Base-by-base conservation (phyloP, 768 basidiomycete genomes). In the Ephemerocybe angulata region DNA sequence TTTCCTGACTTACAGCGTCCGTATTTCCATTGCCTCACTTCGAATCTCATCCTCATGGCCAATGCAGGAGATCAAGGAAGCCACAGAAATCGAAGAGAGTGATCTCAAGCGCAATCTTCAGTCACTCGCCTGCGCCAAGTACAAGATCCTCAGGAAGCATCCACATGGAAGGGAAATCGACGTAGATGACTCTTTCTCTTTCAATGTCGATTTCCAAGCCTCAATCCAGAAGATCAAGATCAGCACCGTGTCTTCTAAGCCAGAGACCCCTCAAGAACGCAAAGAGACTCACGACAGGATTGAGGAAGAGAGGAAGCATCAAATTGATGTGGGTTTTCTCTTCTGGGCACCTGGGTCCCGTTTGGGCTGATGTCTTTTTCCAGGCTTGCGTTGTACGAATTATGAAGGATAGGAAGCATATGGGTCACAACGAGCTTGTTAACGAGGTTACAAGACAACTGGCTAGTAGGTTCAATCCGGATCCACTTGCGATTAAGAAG, bases 361-460 rank as follows among this genome's bases (percentile, higher is more conserved):
- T 41, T 58, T 30, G 44, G 17, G 21, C 56, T 33, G 41, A 28
- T 29, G 27, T 47, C 48, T 40, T 30, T 21, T 48, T 42, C n/a
- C 46, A 99, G 95, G 97, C 97, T 1, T 98, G 93, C 65, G 88
- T 98, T 58, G 97, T 99, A 24, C 86, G 97, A 29, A 86, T 98
- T 27, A 98, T 99, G 96, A 98, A 98, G 72, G 87, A 93, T 66
- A 77, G 94, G 53, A 98, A 98, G 67, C 81, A 82, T 52, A 86
- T 98, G 85, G 72, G 78, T 5, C 93, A 98, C 64, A 91, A 85
- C 56, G 92, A 94, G 53, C 80, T 99, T 13, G 77, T 98, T 57
- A 88, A 87, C 61, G 95, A 98, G 70, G 93, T 93, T 30, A 92
- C 91, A 42, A 82, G 85, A 21, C 96, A 98, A 62, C 72, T 99